Evolutionary conservation across 805 yeast species (phyloP).

Genomic region (Kuraishia capsulata): DNA sequence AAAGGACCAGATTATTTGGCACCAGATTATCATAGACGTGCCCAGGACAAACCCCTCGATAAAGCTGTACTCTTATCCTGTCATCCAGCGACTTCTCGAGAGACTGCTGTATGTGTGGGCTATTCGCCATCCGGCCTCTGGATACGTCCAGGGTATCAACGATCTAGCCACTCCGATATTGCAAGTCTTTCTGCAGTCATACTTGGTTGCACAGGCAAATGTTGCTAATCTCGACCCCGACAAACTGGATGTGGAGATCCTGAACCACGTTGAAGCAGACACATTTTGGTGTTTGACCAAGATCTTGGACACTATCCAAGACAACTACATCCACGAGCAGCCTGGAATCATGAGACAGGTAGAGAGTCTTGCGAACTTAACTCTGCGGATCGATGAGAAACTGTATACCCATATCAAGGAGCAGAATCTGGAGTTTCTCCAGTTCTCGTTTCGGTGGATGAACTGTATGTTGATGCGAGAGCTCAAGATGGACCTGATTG

Average conservation of each 20-base stretch:
- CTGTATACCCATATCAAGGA: conserved; percentile 64
- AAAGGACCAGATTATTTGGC: conserved; percentile 78
- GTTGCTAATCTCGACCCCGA: conserved; percentile 55
- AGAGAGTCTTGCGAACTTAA: conserved; percentile 64
- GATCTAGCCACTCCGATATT: conserved; percentile 90
- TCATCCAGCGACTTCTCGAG: conserved; percentile 74
- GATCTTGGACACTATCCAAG: conserved; percentile 88
- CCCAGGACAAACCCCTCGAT: conserved; percentile 89
- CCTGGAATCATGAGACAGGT: conserved; percentile 96
- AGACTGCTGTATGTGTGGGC: conserved; percentile 89
- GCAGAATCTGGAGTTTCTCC: conserved; percentile 90
- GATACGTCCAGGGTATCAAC: conserved; percentile 96
- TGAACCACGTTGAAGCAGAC: conserved; percentile 81
- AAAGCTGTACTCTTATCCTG: conserved; percentile 54
- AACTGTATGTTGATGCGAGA: conserved; percentile 96
- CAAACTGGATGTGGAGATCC: conserved; percentile 33
- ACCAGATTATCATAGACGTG: conserved; percentile 90
- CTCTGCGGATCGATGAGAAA: conserved; percentile 69
- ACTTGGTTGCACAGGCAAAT: conserved; percentile 35
- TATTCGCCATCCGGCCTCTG: conserved; percentile 93
- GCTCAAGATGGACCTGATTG: conserved; percentile 62
- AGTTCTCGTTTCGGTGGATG: conserved; percentile 98
- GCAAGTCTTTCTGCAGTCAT: conserved; percentile 72
- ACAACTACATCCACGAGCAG: conserved; percentile 95
- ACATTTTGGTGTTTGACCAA: conserved; percentile 95